A percentile compares a stretch with the other conserved stretches of the same genome.
phyloP scores from a whole-genome alignment of 495 filamentous ascomycete species.

The Penicilliopsis zonata region DNA sequence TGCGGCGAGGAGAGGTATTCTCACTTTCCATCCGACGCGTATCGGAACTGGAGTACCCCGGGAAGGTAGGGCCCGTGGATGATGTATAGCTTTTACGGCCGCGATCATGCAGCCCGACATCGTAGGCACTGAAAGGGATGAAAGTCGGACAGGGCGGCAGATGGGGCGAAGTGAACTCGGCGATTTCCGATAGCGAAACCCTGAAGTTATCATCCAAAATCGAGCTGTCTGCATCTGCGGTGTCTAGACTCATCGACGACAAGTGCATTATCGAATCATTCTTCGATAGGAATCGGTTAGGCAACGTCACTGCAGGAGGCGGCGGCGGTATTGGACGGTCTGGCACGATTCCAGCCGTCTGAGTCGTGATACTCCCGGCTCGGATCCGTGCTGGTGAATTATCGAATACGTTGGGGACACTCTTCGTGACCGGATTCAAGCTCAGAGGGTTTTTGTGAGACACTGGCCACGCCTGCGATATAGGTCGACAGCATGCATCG shows the following conservation, averaged over 20 bases:
- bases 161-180: conserved; percentile 19
- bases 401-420: conserved; percentile 11
- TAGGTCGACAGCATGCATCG: conserved; percentile 20
- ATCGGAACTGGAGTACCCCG: conserved; percentile 10
- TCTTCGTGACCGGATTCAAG: conserved; percentile 17
- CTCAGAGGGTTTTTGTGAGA: conserved; percentile 12
- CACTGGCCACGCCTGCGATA: conserved; percentile 21
- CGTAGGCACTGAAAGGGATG: conserved; percentile 30
- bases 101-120: conserved; percentile 27
- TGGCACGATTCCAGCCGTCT: conserved; percentile 27
- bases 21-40: conserved; percentile 13
- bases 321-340: conserved; percentile 35
- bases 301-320: conserved; percentile 19
- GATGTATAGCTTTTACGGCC: conserved; percentile 12
- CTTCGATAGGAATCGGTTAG: conserved; percentile 20
- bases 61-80: conserved; percentile 12
- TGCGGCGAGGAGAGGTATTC: conserved; percentile 22
- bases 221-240: conserved; percentile 36
- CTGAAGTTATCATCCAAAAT: conserved; percentile 30
- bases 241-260: conserved; percentile 34
- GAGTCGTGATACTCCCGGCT: conserved; percentile 26
- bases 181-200: conserved; percentile 15
- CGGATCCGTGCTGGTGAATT: conserved; percentile 16
- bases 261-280: conserved; percentile 28
- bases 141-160: conserved; percentile 28